Conservation (phyloP, 805 yeast species). For the Clavispora carvajalis region DNA sequence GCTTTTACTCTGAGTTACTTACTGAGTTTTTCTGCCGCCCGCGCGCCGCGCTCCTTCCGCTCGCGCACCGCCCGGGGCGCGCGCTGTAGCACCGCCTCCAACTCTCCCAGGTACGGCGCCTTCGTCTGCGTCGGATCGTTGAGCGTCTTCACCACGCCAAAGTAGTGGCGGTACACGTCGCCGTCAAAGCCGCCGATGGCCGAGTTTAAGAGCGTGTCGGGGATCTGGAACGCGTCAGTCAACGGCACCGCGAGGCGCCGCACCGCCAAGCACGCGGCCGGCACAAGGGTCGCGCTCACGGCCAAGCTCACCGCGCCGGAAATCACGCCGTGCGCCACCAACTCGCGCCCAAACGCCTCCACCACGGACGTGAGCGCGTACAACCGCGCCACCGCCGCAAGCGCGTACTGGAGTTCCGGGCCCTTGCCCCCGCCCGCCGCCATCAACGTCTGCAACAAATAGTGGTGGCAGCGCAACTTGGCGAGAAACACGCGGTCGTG, state of each 20-base stretch:
- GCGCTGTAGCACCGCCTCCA: slow-evolving; percentile 17
- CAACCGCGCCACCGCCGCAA: slow-evolving; percentile 28
- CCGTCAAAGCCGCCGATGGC: slow-evolving; percentile 18
- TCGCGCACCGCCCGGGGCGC: slow-evolving; percentile 9
- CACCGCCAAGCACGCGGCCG: slow-evolving; percentile 11
- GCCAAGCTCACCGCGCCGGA: slow-evolving; percentile 24
- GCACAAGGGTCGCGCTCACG: slow-evolving; percentile 16
- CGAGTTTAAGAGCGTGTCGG: slow-evolving; percentile 15
- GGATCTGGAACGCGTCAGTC: slow-evolving; percentile 18
- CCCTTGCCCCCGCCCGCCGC: slow-evolving; percentile 18
- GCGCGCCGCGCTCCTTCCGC: slow-evolving; percentile 7
- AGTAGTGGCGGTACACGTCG: slow-evolving; percentile 16
- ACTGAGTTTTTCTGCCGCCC: slow-evolving; percentile 10
- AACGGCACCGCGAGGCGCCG: slow-evolving; percentile 13
- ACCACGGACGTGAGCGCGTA: slow-evolving; percentile 22
- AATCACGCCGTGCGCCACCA: slow-evolving; percentile 32
- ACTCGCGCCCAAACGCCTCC: slow-evolving; percentile 32
- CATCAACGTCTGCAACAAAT: slow-evolving; percentile 29
- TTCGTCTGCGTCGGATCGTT: slow-evolving; percentile 15
- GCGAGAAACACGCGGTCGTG: slow-evolving; percentile 35
- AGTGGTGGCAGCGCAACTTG: slow-evolving; percentile 41
- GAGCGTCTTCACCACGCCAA: slow-evolving; percentile 14
- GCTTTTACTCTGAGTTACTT: no score
- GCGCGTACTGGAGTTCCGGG: slow-evolving; percentile 19
- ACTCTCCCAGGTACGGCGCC: slow-evolving; percentile 15